Evolutionary conservation across 225 moss, liverwort and hornwort species (phyloP).

Genomic region (Bryoerythrophyllum caledonicum): DNA sequence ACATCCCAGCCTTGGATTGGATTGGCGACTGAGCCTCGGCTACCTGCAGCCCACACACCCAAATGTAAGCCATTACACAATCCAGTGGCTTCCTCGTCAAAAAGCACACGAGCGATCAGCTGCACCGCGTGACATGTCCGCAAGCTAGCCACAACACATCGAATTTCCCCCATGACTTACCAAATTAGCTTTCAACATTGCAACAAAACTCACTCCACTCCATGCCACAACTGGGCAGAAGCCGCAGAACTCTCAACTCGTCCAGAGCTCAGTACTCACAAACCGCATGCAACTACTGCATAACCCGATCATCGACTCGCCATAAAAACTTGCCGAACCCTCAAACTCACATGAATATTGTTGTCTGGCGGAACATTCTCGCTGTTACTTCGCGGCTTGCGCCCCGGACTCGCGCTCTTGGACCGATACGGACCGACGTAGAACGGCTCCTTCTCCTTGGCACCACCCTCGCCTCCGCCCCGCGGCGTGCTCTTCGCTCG

Average conservation of each 20-base stretch:
- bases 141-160: not conserved
- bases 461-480: constrained; percentile 42
- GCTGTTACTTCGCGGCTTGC: constrained; percentile 62
- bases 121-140: too few species aligned
- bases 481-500: constrained; percentile 55
- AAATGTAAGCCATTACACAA: not conserved
- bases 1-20: constrained; percentile 52
- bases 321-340: not conserved
- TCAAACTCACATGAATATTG: constrained; percentile 37
- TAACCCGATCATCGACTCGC: not conserved
- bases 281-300: not conserved
- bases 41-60: constrained; percentile 25
- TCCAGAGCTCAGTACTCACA: not conserved
- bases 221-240: not conserved
- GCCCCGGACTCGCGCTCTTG: constrained; percentile 64
- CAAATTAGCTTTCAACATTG: too few species aligned
- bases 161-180: not conserved
- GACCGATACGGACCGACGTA: constrained; percentile 65
- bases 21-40: constrained; percentile 59
- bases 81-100: not conserved
- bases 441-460: constrained; percentile 84
- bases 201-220: not conserved
- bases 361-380: constrained; percentile 89
- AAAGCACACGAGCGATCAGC: not conserved
- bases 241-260: not conserved